Base-by-base conservation (phyloP, 805 yeast genomes). In the Yarrowia phangngaensis region DNA sequence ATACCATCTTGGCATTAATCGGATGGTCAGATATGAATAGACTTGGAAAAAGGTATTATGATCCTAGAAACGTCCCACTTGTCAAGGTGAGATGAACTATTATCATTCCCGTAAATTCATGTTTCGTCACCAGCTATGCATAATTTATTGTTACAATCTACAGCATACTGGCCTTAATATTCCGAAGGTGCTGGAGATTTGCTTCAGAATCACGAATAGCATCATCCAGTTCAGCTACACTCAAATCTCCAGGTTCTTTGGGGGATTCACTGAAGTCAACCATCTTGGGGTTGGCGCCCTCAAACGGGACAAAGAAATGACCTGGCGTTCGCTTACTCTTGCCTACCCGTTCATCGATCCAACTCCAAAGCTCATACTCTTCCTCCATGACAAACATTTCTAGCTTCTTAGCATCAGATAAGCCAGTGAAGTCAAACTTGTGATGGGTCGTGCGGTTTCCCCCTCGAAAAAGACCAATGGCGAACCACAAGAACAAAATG, bases 301-400 rank as follows among this genome's bases (percentile, higher is more conserved):
- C 48, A 15, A 41, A 41, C 20, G 48, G 48, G 14, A 30, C 48
- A 29, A 38, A 38, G 24, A 41, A 29, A 11, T 30, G 27, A 13
- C 34, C 35, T 6, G 34, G 48, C 12, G 48, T 20, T 14, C 35
- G 35, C 20, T 29, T 31, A 15, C 35, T 41, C 48, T 41, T 60
- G 26, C 54, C 40, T 2, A 67, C 64, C 27, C 76, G 69, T 52
- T 67, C 69, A 32, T 71, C 71, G 32, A 84, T 70, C 95, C 95
- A 84, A 35, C 76, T 72, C 92, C 92, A 84, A 33, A 84, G 59
- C 17, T 73, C 72, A 13, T 72, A 69, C 62, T 84, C 88, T 52
- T 78, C 75, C 50, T 70, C 68, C 52, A 67, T 56, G 14, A 64
- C 56, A 53, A 65, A 51, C 52, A 66, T 47, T 23, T 52, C 52